Percentiles rank a stretch among this genome's conserved stretches.
Evolutionary conservation across 441 rosid genomes (phyloP).

Genomic region (Aquilaria agallochum): DNA sequence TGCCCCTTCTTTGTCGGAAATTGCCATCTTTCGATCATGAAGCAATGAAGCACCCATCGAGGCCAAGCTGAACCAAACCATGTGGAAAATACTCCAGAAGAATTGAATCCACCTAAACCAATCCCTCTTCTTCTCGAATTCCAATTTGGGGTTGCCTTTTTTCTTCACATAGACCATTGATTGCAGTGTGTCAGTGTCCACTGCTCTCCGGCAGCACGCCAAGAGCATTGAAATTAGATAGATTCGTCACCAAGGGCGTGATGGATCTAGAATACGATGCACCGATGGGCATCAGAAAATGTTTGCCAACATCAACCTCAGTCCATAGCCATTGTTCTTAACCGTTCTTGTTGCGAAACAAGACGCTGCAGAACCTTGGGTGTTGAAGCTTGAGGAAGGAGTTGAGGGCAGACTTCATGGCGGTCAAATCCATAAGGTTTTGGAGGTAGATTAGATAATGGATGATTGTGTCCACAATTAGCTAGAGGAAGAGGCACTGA

Average conservation of each 20-base stretch:
- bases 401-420: constrained; percentile 19
- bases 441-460: constrained; percentile 38
- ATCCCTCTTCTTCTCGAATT: constrained; percentile 1
- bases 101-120: constrained; percentile 3
- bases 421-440: constrained; percentile 22
- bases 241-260: constrained; percentile 60
- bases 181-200: constrained; percentile 33
- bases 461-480: constrained; percentile 35
- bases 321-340: constrained; percentile 46
- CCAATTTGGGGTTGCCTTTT: not conserved
- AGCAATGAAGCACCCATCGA: constrained; percentile 31
- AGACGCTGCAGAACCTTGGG: constrained; percentile 51
- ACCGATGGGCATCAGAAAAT: constrained; percentile 29
- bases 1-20: constrained; percentile 48
- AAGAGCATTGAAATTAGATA: constrained; percentile 54
- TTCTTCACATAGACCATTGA: constrained; percentile 4
- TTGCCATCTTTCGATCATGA: constrained; percentile 35
- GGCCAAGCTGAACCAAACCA: constrained; percentile 30
- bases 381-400: constrained; percentile 38
- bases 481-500: constrained; percentile 52
- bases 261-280: constrained; percentile 41
- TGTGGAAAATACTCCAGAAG: constrained; percentile 19
- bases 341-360: constrained; percentile 43
- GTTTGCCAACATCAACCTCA: constrained; percentile 38
- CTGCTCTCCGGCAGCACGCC: constrained; percentile 33